Evolutionary conservation across 495 filamentous ascomycete genomes (phyloP).

Genomic region (Chaetomium fimeti): DNA sequence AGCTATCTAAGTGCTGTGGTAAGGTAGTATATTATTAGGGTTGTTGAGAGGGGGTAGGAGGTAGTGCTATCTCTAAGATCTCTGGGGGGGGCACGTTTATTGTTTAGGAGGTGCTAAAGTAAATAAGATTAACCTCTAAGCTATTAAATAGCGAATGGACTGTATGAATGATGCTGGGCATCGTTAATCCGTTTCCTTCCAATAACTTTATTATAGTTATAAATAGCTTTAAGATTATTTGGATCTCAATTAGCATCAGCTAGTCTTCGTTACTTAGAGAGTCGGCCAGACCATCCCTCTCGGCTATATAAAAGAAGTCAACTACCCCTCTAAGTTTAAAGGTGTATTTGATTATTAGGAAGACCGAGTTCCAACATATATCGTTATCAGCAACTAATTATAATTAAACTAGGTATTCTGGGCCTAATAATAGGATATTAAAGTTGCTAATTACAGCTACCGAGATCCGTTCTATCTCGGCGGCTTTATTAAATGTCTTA

Average conservation of each 20-base stretch:
- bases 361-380: conserved; percentile 2
- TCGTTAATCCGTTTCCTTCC: too few relatives aligned
- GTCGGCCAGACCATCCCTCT: not conserved
- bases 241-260: not conserved
- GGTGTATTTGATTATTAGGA: not conserved
- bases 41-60: too few relatives aligned
- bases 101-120: too few relatives aligned
- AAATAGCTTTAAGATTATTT: too few relatives aligned
- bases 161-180: too few relatives aligned
- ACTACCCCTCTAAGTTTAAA: not conserved
- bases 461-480: not conserved
- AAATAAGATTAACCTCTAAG: too few relatives aligned
- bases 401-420: not conserved
- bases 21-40: too few relatives aligned
- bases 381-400: conserved; percentile 1
- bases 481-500: not conserved
- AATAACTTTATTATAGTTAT: too few relatives aligned
- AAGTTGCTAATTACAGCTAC: not conserved
- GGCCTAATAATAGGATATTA: not conserved
- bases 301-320: not conserved
- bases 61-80: too few relatives aligned
- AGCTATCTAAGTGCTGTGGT: too few relatives aligned
- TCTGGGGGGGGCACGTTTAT: too few relatives aligned
- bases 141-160: too few relatives aligned
- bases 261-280: not conserved